Percentiles rank a stretch among this genome's conserved stretches.
Evolutionary conservation across 2,329 filamentous ascomycete genomes (phyloP).

Genomic region (Coleophoma eucalyptorum): DNA sequence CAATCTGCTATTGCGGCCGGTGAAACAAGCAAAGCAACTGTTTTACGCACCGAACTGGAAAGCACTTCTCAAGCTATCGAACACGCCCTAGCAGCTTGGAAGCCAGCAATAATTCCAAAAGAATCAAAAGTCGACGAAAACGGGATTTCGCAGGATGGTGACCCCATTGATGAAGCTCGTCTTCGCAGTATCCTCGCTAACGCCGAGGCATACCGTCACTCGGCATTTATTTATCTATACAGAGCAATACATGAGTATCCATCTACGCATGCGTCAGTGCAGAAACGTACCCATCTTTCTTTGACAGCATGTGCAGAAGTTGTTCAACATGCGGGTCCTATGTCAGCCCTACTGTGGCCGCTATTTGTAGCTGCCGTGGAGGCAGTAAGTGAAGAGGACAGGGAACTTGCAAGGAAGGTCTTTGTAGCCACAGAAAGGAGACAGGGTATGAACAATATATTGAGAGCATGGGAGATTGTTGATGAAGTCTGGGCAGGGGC

Average conservation of each 20-base stretch:
- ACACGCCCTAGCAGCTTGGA: constrained; percentile 50
- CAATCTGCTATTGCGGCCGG: constrained; percentile 38
- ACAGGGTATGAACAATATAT: constrained; percentile 65
- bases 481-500: constrained; percentile 57
- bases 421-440: constrained; percentile 50
- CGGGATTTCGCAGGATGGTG: constrained; percentile 1
- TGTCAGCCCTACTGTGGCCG: constrained; percentile 62
- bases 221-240: constrained; percentile 40
- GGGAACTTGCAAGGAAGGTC: constrained; percentile 44
- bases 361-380: constrained; percentile 62
- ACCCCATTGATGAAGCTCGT: constrained; percentile 8
- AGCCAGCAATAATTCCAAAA: constrained; percentile 44
- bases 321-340: constrained; percentile 45
- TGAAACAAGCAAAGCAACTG: constrained; percentile 26
- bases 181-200: constrained; percentile 35
- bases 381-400: constrained; percentile 44
- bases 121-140: constrained; percentile 2
- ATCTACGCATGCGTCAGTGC: constrained; percentile 45
- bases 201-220: constrained; percentile 47
- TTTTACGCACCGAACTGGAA: constrained; percentile 22
- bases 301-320: constrained; percentile 52
- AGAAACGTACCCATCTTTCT: constrained; percentile 46
- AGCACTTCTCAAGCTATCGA: constrained; percentile 50
- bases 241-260: constrained; percentile 35
- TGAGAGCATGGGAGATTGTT: constrained; percentile 55